Evolutionary conservation across 2,329 filamentous ascomycete species (phyloP), one percentile per base, ranked within the genome.

Genomic region (Nothophaeocryptopus gaeumannii): DNA sequence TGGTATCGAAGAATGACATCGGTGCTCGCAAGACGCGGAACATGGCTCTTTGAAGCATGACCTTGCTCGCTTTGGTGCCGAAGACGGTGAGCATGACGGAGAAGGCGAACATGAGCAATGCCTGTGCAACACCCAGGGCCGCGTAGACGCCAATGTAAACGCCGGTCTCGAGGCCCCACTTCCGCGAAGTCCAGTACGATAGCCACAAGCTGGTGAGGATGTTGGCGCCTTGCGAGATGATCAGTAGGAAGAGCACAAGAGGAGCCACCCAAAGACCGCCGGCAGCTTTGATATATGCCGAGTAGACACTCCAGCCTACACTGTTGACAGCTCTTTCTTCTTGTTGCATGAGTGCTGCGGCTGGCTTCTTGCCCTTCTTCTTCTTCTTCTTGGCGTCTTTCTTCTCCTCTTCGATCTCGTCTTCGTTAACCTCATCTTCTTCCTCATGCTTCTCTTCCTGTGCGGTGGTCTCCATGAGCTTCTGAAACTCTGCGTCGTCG

Each of bases 1-100:
- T 97, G 0, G 93, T 97, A 63, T 99, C 93, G 72, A 97, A 97
- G 73, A 97, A 97, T 4, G 88, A 86, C 89, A 86, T 85, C 1
- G 83, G 83, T 3, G 83, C 83, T 39, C 82, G 74, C 8, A 86
- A 68, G 1, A 93, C 89, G 12, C 88, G 80, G 8, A 78, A 82
- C 62, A 97, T 88, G 5, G 93, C 92, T 32, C 82, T 77, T 29
- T 86, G 82, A 43, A 97, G 79, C 81, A 97, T 89, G 34, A 78
- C 78, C 68, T 87, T 92, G 65, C 88, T 93, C 5, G 91, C 82
- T 14, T 80, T 83, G 1, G 93, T 96, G 39, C 91, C 89, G 46
- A 86, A 81, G 0, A 90, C 78, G 0, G 90, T 89, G 16, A 97
- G 77, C 5, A 82, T 70, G 12, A 93, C 80, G 31, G 91, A 87